These are phyloP conservation scores for Fusarium sp. DNA, from an alignment of 2,329 filamentous ascomycete species.

Conservation along the genomic window DNA sequence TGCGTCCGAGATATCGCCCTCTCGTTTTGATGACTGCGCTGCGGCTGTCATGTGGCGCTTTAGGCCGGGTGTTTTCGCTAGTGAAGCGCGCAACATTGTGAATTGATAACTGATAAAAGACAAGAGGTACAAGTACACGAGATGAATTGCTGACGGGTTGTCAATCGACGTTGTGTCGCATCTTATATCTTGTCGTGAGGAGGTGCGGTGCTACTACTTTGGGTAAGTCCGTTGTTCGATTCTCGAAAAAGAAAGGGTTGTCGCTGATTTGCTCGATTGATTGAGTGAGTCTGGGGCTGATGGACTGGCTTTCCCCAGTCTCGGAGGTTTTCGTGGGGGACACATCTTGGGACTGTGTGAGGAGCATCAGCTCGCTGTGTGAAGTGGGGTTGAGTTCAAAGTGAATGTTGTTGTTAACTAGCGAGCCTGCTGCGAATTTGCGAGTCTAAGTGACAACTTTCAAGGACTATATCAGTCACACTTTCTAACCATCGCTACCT, in stretches of 20 bases:
- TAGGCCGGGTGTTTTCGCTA: constrained; percentile 32
- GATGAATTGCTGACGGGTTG: constrained; percentile 4
- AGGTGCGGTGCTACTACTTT: constrained; percentile 50
- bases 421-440: not conserved
- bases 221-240: constrained; percentile 49
- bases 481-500: too few species aligned
- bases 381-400: not conserved
- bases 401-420: not conserved
- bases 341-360: not conserved
- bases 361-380: too few species aligned
- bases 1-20: constrained; percentile 74
- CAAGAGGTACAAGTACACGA: not conserved
- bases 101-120: not conserved
- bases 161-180: not conserved
- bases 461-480: too few species aligned
- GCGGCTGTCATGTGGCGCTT: constrained; percentile 39
- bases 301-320: constrained; percentile 17
- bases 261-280: not conserved
- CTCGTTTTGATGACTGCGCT: constrained; percentile 59
- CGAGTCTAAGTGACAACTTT: not conserved
- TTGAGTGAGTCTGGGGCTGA: constrained; percentile 4
- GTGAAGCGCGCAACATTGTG: constrained; percentile 46
- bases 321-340: constrained; percentile 14
- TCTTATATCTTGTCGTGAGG: constrained; percentile 44
- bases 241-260: not conserved